Conservation (phyloP, 805 yeast species). For the Schizosaccharomyces japonicus region DNA sequence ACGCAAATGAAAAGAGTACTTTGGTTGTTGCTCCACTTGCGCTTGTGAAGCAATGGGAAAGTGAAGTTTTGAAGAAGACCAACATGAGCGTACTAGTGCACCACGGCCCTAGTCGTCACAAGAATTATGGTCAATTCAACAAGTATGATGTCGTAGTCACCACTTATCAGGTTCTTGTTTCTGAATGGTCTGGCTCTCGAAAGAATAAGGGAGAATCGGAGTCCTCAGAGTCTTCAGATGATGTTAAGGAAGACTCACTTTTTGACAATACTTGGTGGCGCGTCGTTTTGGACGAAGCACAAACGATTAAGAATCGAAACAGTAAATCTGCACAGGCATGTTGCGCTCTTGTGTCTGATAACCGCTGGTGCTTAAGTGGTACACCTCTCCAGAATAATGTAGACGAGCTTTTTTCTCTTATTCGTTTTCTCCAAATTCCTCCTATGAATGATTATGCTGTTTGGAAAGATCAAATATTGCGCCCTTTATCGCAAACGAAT, state of each 20-base stretch:
- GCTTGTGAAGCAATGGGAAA: conserved; percentile 21
- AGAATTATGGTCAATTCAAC: conserved; percentile 10
- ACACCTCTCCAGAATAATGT: conserved; percentile 39
- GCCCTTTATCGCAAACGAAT: conserved; percentile 12
- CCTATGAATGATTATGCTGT: conserved; percentile 12
- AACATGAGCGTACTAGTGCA: conserved; percentile 7
- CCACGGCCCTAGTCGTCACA: conserved; percentile 19
- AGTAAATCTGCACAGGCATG: conserved; percentile 27
- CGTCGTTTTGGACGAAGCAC: conserved; percentile 44
- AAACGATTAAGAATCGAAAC: conserved; percentile 28
- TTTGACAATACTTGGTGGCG: conserved; percentile 23
- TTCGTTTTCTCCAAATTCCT: conserved; percentile 19
- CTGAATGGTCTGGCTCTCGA: conserved; percentile 11
- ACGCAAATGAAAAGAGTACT: conserved; percentile 15
- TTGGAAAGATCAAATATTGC: conserved; percentile 14
- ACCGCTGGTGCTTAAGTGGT: conserved; percentile 40
- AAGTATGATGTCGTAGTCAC: conserved; percentile 63
- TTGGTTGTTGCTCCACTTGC: conserved; percentile 24
- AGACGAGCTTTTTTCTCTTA: conserved; percentile 28
- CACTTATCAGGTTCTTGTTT: conserved; percentile 56
- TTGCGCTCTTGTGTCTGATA: conserved; percentile 19
- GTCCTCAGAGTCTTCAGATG: conserved; percentile 6
- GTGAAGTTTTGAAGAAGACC: conserved; percentile 17
- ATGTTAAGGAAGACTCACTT: conserved; percentile 8
- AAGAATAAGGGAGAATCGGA: conserved; percentile 13